Conservation (phyloP, 441 rosid species). For the Adansonia madagascariensis region DNA sequence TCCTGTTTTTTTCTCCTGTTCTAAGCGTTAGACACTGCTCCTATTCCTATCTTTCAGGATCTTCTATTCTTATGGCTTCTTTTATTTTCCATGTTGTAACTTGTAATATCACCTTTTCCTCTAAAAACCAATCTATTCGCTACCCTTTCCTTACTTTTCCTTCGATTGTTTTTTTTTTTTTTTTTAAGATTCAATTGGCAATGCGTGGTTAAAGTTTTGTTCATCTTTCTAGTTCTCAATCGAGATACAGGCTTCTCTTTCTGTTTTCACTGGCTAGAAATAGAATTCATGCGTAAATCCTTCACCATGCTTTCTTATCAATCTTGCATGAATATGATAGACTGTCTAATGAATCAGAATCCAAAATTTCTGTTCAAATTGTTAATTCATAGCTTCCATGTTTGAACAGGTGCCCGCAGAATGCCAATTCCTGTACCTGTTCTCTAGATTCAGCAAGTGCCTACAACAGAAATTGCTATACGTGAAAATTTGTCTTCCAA, state of each 20-base stretch:
- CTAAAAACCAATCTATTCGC: neutral
- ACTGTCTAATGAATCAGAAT: neutral
- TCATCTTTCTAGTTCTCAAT: neutral
- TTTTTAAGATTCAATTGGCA: neutral
- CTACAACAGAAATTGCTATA: neutral
- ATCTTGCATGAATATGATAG: neutral
- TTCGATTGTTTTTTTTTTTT: neutral
- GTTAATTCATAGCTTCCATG: neutral
- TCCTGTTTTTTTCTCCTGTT: neutral
- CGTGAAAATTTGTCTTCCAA: neutral
- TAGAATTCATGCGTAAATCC: neutral
- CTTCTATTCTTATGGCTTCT: neutral
- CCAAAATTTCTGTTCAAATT: neutral
- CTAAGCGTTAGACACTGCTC: neutral
- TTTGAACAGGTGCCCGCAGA: neutral
- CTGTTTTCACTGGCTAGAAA: neutral
- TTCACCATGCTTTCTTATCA: neutral
- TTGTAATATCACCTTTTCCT: slow-evolving; percentile 3
- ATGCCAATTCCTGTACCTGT: no score
- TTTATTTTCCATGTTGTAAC: neutral
- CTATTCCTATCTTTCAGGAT: slow-evolving; percentile 9
- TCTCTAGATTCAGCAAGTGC: no score
- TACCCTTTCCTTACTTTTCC: neutral
- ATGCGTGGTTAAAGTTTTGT: neutral
- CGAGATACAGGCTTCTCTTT: neutral